Base-by-base conservation (phyloP, 805 yeast species). In the Zygoascus ofunaensis region DNA sequence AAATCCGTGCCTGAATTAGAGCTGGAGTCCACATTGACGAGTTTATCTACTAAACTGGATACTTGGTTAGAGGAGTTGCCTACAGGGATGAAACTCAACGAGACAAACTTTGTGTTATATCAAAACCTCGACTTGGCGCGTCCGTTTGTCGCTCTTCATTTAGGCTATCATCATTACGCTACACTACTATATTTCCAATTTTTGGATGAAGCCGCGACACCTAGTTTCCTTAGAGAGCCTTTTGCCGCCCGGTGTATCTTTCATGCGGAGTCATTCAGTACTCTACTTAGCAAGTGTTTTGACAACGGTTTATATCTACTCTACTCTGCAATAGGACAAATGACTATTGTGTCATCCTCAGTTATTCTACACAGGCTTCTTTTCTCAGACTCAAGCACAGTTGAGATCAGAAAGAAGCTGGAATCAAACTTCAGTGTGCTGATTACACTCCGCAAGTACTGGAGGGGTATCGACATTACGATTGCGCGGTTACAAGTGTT, bases 341-440 rank as follows among this genome's bases (percentile, higher is more conserved):
- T n/a, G 34, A 20, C 46, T 10, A 45, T 42, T 42, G 46, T 42
- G 8, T 42, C 46, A 5, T 42, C 46, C 7, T 42, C 45, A 17
- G 45, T 42, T 10, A 10, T 42, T 14, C 46, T 42, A 34, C 45
- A 42, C 37, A 21, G 19, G 34, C 46, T 42, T 14, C 14, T 42
- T 20, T 42, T 42, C 21, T 49, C 26, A 15, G 46, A 23, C 5
- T 22, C 37, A 10, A 24, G 21, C 8, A 41, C 17, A n/a, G 17
- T 20, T 5, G 30, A 17, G 7, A 41, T 26, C 12, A 42, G 26
- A 12, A 34, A 40, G 5, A 22, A 38, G 10, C 35, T 42, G n/a
- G 46, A 42, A 41, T 40, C 45, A 8, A 42, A 42, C 37, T 42
- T 42, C 18, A 12, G 14, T 15, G 45, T 42, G 12, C 47, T 42